phyloP scores from a whole-genome alignment of 805 yeast species.

The Starmerella riodocensis region DNA sequence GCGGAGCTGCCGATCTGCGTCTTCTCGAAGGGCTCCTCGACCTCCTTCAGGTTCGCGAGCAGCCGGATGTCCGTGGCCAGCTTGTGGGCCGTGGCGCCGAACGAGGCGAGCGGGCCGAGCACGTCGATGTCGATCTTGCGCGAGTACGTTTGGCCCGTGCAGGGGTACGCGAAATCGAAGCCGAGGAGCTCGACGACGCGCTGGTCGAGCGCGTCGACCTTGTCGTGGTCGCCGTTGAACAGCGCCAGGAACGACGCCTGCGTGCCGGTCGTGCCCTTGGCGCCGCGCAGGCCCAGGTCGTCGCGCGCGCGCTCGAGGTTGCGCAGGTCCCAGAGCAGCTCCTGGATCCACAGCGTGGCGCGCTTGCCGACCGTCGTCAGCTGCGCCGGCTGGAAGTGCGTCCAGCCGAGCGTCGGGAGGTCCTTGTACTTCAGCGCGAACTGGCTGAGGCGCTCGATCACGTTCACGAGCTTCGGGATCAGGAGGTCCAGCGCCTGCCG shows the following conservation, averaged over 20 bases:
- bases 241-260: constrained; percentile 91
- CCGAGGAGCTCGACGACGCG: constrained; percentile 88
- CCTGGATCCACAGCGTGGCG: constrained; percentile 96
- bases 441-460: constrained; percentile 73
- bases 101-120: constrained; percentile 79
- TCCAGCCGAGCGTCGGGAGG: constrained; percentile 95
- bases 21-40: constrained; percentile 97
- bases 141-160: constrained; percentile 98
- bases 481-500: constrained; percentile 90
- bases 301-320: constrained; percentile 92
- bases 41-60: constrained; percentile 89
- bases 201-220: constrained; percentile 84
- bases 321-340: constrained; percentile 92
- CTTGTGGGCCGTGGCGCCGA: constrained; percentile 94
- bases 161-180: constrained; percentile 89
- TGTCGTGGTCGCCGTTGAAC: constrained; percentile 93
- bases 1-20: constrained; percentile 97
- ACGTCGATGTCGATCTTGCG: constrained; percentile 96
- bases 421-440: constrained; percentile 90
- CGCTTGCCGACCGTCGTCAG: constrained; percentile 97
- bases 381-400: constrained; percentile 99
- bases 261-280: constrained; percentile 98
- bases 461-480: constrained; percentile 91
- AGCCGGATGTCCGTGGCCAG: constrained; percentile 94
- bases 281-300: constrained; percentile 93